Evolutionary conservation across 441 rosid species (phyloP), one percentile per base, ranked within the genome.

Genomic region (Euphorbia celastroides): DNA sequence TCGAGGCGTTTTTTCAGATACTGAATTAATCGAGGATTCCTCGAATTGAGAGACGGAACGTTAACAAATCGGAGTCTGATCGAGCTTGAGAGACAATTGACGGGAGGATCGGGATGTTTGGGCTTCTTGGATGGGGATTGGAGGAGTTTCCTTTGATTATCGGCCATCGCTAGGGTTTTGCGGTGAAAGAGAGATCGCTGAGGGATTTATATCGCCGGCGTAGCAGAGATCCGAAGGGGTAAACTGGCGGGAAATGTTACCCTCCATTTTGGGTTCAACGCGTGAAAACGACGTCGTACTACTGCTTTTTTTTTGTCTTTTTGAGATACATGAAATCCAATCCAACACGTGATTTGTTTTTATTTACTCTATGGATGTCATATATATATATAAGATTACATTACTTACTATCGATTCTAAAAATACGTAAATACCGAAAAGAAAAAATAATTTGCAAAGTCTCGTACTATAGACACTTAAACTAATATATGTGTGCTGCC

Each of bases 171-270:
- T 62, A 67, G 78, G 66, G 73, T 56, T 68, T 68, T 34, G 34
- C 27, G 62, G 59, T 59, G 77, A 52, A 27, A 14, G 11, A 7
- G 62, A 34, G 14, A 25, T 5, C 5, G 17, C 0, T 22, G n/a
- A 23, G 74, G 56, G 32, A 61, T 59, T 8, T 48, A 17, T 8
- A n/a, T n/a, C n/a, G n/a, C n/a, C n/a, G n/a, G n/a, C n/a, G 3
- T 69, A 31, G 62, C 36, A 46, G 56, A 30, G 3, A 34, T 5
- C n/a, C n/a, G 70, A 67, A 71, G 70, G 56, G 50, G 12, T 61
- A 60, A 72, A 48, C 57, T 79, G 90, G 93, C 92, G 92, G 88
- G 86, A 86, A 83, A 78, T 61, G 57, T 82, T 80, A 85, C 85
- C 70, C 72, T 70, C 77, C 44, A 8, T 57, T 61, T 34, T 54